These are phyloP conservation scores for grape (Vitis vinifera) DNA, from an alignment of 164 flowering plant genomes.

Conservation along the genomic window DNA sequence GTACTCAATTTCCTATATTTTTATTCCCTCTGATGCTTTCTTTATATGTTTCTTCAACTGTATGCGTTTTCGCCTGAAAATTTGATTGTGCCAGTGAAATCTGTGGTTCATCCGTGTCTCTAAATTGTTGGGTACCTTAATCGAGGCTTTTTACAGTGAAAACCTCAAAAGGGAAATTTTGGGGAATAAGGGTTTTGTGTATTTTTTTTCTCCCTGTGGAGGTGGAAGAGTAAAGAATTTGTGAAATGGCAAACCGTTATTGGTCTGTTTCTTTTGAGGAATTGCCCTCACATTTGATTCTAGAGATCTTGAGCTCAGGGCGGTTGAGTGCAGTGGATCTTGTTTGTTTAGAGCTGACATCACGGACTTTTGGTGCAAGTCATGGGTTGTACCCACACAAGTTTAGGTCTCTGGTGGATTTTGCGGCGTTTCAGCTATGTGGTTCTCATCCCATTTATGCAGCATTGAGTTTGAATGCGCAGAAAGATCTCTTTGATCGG, in stretches of 20 bases:
- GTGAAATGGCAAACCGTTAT: conserved; percentile 45
- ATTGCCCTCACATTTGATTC: conserved; percentile 80
- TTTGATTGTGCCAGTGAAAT: conserved; percentile 16
- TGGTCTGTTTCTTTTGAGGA: conserved; percentile 54
- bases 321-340: conserved; percentile 67
- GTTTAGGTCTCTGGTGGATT: conserved; percentile 73
- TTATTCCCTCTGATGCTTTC: conserved; percentile 46
- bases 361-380: conserved; percentile 54
- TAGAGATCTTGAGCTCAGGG: conserved; percentile 70
- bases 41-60: conserved; percentile 58
- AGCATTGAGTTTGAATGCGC: conserved; percentile 35
- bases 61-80: conserved; percentile 61
- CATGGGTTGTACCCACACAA: conserved; percentile 53
- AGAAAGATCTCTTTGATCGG: conserved; percentile 48
- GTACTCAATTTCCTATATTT: conserved; percentile 40
- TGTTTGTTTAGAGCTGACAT: conserved; percentile 66
- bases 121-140: too few relatives aligned
- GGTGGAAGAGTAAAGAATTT: not conserved
- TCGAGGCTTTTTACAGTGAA: not conserved
- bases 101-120: too few relatives aligned
- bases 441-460: conserved; percentile 39
- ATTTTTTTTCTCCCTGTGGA: not conserved
- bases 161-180: too few relatives aligned
- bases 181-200: not conserved
- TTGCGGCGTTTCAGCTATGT: conserved; percentile 74